Evolutionary conservation across 1,284 basidiomycete species (phyloP), one percentile per base, ranked within the genome.

Genomic region (Paramarasmius palmivorus): DNA sequence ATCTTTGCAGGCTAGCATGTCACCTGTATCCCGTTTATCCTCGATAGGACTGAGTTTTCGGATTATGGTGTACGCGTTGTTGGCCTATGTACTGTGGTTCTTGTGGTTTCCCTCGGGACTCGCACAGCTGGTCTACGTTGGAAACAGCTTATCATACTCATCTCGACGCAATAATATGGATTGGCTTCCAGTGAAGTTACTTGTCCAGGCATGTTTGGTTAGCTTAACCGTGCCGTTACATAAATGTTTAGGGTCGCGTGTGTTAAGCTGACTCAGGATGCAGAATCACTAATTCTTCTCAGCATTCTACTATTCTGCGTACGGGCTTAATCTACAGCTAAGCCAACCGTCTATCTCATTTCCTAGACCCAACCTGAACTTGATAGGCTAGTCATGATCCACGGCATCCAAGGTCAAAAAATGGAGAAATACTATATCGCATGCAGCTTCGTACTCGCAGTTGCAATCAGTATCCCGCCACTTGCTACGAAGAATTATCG

Each of bases 1-100:
- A 32, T 26, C 23, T 14, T 26, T 26, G 25, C 25, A 8, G 4
- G 25, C 25, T 46, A 12, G 25, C 26, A 9, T 17, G 25, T 19
- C 44, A 46, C 44, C 44, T 8, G 6, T 46, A 5, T 46, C 44
- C 25, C 10, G 25, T 2, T 26, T 12, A 29, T 29, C 25, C 22
- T 26, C 4, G 44, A 46, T 15, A 26, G n/a, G 44, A 46, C 25
- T 46, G n/a, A 46, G 44, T 46, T 46, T 46, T 32, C 44, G 44
- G 4, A 29, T 46, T 15, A n/a, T 46, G 25, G 15, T 46, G 3
- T 46, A 46, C 14, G 44, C 44, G 14, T 15, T 46, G 15, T 14
- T 10, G 12, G 44, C 25, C 25, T 46, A 46, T 8, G 44, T 46
- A 29, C n/a, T 12, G 22, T n/a, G n/a, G n/a, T n/a, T n/a, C n/a